Evolutionary conservation across 495 filamentous ascomycete genomes (phyloP).

Genomic region (Ramalina peruviana): DNA sequence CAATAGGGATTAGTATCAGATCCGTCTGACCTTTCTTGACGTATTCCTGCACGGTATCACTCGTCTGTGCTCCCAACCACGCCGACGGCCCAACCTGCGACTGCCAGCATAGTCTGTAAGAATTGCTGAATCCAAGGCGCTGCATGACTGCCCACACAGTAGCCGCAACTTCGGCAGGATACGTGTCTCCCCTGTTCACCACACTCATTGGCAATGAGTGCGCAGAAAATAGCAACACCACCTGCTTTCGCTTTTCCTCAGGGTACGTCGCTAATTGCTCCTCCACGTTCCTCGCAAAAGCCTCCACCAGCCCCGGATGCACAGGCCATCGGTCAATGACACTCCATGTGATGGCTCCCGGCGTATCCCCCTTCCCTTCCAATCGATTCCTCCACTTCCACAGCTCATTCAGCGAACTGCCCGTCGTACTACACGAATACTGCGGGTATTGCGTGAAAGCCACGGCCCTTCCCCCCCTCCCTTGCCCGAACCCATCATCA

Average conservation of each 20-base stretch:
- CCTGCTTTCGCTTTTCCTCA: conserved; percentile 56
- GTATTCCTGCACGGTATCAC: conserved; percentile 73
- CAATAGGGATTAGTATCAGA: conserved; percentile 84
- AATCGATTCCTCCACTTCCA: conserved; percentile 91
- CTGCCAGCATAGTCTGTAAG: conserved; percentile 92
- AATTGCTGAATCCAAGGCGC: conserved; percentile 69
- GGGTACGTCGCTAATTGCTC: conserved; percentile 70
- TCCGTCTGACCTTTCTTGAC: conserved; percentile 85
- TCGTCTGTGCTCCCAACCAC: conserved; percentile 93
- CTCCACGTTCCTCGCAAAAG: conserved; percentile 83
- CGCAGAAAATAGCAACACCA: conserved; percentile 84
- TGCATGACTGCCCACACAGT: conserved; percentile 96
- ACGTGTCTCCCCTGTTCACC: conserved; percentile 89
- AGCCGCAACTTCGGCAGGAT: conserved; percentile 93
- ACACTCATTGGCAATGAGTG: conserved; percentile 96
- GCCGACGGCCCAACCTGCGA: conserved; percentile 91
- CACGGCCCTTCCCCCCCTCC: conserved; percentile 78
- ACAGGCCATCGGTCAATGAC: conserved; percentile 96
- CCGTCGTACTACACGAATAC: conserved; percentile 97
- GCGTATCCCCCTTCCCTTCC: conserved; percentile 55
- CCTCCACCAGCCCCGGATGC: conserved; percentile 79
- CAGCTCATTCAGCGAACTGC: conserved; percentile 87
- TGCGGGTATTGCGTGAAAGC: conserved; percentile 99
- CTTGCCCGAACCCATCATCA: conserved; percentile 76
- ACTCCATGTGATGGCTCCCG: conserved; percentile 79